Base-by-base conservation (phyloP, 2,329 filamentous ascomycete species). In the Lachnellula occidentalis region DNA sequence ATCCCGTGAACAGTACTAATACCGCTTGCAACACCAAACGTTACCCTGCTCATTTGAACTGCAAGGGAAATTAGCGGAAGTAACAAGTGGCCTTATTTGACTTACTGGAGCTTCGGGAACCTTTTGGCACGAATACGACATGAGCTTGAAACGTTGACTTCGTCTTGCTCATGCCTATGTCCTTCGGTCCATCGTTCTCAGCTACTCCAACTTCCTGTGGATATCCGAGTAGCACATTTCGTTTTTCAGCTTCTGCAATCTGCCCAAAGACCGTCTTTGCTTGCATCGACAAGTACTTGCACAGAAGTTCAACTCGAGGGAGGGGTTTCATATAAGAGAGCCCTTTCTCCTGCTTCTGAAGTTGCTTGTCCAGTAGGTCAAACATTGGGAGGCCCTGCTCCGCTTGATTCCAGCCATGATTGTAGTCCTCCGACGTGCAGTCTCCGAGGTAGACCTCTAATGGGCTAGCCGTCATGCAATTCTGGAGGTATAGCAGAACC, bases 401-500 rank as follows among this genome's bases (percentile, higher is more conserved):
- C 9, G 75, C 70, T 41, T 73, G 66, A 5, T 71, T 65, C 68
- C 73, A 74, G 53, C 76, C 74, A 19, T 67, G 73, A 48, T 76
- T 74, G 61, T 78, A 78, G 42, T 79, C 79, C n/a, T 78, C 78
- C 27, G 73, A 67, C 39, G 72, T 67, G 7, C 79, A 70, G 4
- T 76, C 75, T 53, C 73, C 72, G 48, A 89, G 80, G 63, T 83
- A 90, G 8, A 78, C 69, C 21, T 77, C 76, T 4, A 95, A 72
- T 5, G 83, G 84, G 62, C 86, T 91, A 34, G 77, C 76, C 1
- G 76, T 79, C 60, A 95, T 75, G 36, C 86, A 85, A 27, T 81
- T 80, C 61, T 87, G 80, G 37, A 97, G 87, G 66, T 96, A 96
- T 1, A 82, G 78, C 8, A 96, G 71, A 1, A 95, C 83, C 54